Percentiles rank a stretch among this genome's conserved stretches.
These are phyloP conservation scores for Pholiota molesta DNA, from an alignment of 768 basidiomycete genomes.

Conservation along the genomic window DNA sequence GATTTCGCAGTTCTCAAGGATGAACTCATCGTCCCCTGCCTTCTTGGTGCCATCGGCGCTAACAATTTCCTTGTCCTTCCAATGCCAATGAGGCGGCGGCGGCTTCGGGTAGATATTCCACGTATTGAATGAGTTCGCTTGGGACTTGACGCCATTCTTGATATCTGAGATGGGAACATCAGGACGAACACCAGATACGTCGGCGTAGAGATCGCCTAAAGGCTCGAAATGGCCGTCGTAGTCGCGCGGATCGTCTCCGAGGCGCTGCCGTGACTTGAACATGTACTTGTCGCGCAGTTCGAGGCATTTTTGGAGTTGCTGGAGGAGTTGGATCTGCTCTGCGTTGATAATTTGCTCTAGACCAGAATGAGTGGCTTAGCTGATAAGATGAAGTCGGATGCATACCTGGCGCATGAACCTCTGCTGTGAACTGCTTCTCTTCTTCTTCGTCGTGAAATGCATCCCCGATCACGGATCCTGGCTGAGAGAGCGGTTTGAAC, in stretches of 20 bases:
- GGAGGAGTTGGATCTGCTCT: constrained; percentile 61
- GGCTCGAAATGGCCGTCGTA: constrained; percentile 81
- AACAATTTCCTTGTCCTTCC: constrained; percentile 56
- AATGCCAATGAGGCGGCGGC: constrained; percentile 97
- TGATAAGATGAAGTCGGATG: not conserved
- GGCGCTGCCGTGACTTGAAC: constrained; percentile 78
- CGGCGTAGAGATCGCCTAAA: constrained; percentile 61
- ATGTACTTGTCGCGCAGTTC: constrained; percentile 97
- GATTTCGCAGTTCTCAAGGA: constrained; percentile 72
- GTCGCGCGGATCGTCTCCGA: constrained; percentile 94
- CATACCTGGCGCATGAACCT: constrained; percentile 34
- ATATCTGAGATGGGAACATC: constrained; percentile 35
- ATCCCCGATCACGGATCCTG: constrained; percentile 27
- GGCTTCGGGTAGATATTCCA: constrained; percentile 95
- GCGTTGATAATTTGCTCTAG: constrained; percentile 38
- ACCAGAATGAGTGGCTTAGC: constrained; percentile 1
- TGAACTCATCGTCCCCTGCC: constrained; percentile 54
- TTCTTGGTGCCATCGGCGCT: constrained; percentile 39
- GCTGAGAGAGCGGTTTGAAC: constrained; percentile 30
- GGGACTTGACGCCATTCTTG: constrained; percentile 12
- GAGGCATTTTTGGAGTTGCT: constrained; percentile 82
- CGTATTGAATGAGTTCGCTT: constrained; percentile 38
- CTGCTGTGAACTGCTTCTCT: constrained; percentile 28
- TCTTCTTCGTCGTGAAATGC: constrained; percentile 39
- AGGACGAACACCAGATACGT: constrained; percentile 69